Percentiles rank a stretch among this genome's conserved stretches.
These are phyloP conservation scores for Chloranthus sessilifolius DNA, from an alignment of 164 flowering plant species.

Conservation along the genomic window DNA sequence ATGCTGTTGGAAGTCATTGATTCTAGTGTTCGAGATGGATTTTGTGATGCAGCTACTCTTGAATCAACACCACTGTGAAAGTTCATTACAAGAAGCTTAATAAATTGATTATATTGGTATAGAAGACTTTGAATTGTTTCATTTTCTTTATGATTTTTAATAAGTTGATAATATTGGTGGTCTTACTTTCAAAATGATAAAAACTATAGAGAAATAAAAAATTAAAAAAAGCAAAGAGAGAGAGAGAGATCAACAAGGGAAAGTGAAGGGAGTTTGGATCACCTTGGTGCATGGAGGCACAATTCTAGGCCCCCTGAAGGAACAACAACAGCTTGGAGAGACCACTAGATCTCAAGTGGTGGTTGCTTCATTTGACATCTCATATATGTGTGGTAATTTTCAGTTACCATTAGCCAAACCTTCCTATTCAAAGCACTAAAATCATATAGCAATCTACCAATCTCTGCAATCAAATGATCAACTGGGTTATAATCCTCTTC, in stretches of 20 bases:
- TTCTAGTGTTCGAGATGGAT: slow-evolving; percentile 30
- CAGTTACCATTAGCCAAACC: slow-evolving; percentile 68
- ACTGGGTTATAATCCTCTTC: slow-evolving; percentile 36
- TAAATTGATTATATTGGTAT: no score
- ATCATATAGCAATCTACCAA: slow-evolving; percentile 50
- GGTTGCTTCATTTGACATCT: slow-evolving; percentile 71
- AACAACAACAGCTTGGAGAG: slow-evolving; percentile 73
- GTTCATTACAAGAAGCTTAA: not conserved
- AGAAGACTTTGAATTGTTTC: no score
- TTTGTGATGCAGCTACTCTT: slow-evolving; percentile 28
- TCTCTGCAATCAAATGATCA: slow-evolving; percentile 54
- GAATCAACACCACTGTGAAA: slow-evolving; percentile 46
- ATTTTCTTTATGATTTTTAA: no score
- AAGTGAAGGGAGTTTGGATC: slow-evolving; percentile 7
- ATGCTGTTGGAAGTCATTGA: slow-evolving; percentile 25
- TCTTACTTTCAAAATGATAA: not conserved
- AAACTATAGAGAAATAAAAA: slow-evolving; percentile 22
- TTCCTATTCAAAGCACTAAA: slow-evolving; percentile 26
- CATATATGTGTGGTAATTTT: slow-evolving; percentile 70
- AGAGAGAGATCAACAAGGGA: slow-evolving; percentile 8
- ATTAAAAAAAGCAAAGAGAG: slow-evolving; percentile 24
- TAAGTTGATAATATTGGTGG: not conserved
- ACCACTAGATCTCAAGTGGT: slow-evolving; percentile 68
- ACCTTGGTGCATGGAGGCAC: slow-evolving; percentile 79
- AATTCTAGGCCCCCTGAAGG: slow-evolving; percentile 73